These are phyloP conservation scores for Xylariaceae sp. DNA, from an alignment of 2,329 filamentous ascomycete genomes.

Conservation along the genomic window DNA sequence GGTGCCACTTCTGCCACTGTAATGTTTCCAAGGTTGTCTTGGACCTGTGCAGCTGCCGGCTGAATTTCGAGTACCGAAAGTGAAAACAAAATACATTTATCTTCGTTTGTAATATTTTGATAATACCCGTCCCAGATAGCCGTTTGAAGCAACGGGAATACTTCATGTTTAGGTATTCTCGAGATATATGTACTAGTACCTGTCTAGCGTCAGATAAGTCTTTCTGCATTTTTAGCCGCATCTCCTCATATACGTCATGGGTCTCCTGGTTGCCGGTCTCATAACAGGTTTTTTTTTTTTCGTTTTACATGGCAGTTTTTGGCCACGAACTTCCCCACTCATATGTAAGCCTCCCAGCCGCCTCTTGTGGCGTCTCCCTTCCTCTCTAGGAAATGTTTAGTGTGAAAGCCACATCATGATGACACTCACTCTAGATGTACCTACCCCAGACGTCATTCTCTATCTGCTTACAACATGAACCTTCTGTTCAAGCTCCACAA, in stretches of 20 bases:
- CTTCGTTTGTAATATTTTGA: too few relatives aligned
- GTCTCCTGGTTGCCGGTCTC: background rate
- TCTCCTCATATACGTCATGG: slow-evolving; percentile 20
- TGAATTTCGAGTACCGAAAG: too few relatives aligned
- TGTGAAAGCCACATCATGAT: background rate
- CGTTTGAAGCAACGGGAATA: slow-evolving; percentile 7
- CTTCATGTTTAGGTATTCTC: too few relatives aligned
- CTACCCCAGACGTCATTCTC: background rate
- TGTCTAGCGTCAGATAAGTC: too few relatives aligned
- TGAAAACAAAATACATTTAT: too few relatives aligned
- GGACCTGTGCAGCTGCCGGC: too few relatives aligned
- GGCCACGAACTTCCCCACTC: background rate
- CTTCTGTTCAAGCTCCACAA: too few relatives aligned
- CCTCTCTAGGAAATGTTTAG: background rate
- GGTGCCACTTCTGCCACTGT: too few relatives aligned
- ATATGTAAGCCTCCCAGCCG: background rate
- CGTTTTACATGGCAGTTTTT: slow-evolving; percentile 17
- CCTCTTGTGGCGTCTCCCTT: background rate
- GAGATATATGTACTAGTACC: background rate
- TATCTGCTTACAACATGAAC: too few relatives aligned
- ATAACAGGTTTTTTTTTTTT: slow-evolving; percentile 9
- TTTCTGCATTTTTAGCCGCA: slow-evolving; percentile 17
- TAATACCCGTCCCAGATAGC: too few relatives aligned
- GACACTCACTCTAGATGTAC: background rate
- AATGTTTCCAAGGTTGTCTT: too few relatives aligned